phyloP scores from a whole-genome alignment of 2,329 filamentous ascomycete species.

The Ophiostoma sp. region DNA sequence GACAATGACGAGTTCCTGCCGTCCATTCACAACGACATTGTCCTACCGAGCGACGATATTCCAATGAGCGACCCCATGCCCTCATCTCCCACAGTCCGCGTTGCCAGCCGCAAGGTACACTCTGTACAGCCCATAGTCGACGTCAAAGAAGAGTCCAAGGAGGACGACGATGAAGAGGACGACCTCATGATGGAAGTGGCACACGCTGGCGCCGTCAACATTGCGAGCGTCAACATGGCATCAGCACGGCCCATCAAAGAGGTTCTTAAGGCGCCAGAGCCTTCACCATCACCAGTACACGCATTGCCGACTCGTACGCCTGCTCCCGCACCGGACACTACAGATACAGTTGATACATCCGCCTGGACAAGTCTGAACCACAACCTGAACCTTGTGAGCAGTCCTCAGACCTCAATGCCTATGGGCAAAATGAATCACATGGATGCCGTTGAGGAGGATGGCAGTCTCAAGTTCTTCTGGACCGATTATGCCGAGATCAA shows the following conservation, averaged over 20 bases:
- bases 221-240: conserved; percentile 74
- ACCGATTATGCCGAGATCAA: conserved; percentile 91
- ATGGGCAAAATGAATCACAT: conserved; percentile 80
- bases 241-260: conserved; percentile 74
- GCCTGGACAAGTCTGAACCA: conserved; percentile 84
- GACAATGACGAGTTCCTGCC: conserved; percentile 50
- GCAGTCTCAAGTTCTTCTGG: conserved; percentile 93
- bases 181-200: conserved; percentile 85
- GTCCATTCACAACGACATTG: conserved; percentile 54
- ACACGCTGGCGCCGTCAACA: conserved; percentile 63
- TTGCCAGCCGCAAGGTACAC: conserved; percentile 63
- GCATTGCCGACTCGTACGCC: conserved; percentile 54
- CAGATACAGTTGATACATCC: conserved; percentile 65
- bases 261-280: conserved; percentile 55
- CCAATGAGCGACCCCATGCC: conserved; percentile 78
- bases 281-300: conserved; percentile 64
- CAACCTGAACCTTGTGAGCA: conserved; percentile 79
- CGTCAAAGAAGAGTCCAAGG: conserved; percentile 39
- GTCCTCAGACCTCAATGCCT: conserved; percentile 52
- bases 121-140: conserved; percentile 32
- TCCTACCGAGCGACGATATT: conserved; percentile 41
- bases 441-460: conserved; percentile 89
- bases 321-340: conserved; percentile 28
- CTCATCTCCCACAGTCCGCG: conserved; percentile 80
- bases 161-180: conserved; percentile 68